phyloP scores from a whole-genome alignment of 306 rosid genomes.

The Coriaria nepalensis region DNA sequence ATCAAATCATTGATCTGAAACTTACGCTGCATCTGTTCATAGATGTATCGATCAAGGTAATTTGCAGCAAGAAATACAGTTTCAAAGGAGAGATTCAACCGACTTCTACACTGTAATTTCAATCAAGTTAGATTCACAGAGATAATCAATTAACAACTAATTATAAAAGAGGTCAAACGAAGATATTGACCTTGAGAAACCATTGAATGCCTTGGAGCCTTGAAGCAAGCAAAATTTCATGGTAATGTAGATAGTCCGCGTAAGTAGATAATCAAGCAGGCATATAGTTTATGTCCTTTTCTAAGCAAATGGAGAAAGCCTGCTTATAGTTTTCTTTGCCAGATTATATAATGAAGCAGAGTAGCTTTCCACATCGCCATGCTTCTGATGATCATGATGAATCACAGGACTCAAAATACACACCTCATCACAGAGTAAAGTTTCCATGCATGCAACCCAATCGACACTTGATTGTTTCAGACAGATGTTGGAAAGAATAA shows the following conservation, averaged over 20 bases:
- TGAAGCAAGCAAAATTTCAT: constrained; percentile 17
- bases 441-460: constrained; percentile 12
- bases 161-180: background rate
- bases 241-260: constrained; percentile 7
- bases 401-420: constrained; percentile 26
- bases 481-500: no score
- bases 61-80: constrained; percentile 39
- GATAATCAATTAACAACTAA: no score
- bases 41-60: constrained; percentile 36
- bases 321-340: constrained; percentile 18
- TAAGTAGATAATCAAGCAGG: constrained; percentile 16
- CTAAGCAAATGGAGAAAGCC: constrained; percentile 18
- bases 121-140: background rate
- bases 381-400: background rate
- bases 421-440: constrained; percentile 37
- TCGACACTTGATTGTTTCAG: background rate
- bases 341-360: background rate
- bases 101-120: constrained; percentile 32
- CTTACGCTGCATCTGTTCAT: constrained; percentile 31
- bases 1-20: background rate
- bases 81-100: constrained; percentile 28
- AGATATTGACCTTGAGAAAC: constrained; percentile 33
- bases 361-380: background rate
- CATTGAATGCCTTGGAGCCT: constrained; percentile 33
- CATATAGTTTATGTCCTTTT: constrained; percentile 28